These are phyloP conservation scores for Nigrospora oryzae DNA, from an alignment of 2,329 filamentous ascomycete species.

Conservation along the genomic window DNA sequence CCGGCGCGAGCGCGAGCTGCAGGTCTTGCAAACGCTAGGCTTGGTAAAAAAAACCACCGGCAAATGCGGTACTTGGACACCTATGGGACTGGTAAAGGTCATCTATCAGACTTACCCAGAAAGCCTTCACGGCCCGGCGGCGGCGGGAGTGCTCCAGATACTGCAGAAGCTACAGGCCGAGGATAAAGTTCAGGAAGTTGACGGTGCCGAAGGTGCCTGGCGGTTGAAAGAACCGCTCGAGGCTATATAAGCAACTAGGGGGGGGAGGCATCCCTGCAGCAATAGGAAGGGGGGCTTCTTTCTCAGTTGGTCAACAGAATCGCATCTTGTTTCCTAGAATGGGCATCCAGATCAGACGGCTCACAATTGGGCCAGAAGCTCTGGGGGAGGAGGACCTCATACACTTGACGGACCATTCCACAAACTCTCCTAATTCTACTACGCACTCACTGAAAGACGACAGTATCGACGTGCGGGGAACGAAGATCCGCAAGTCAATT, in stretches of 20 bases:
- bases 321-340: too few species aligned
- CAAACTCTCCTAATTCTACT: too few species aligned
- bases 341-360: too few species aligned
- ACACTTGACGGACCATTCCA: too few species aligned
- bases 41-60: slow-evolving; percentile 18
- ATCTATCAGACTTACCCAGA: slow-evolving; percentile 78
- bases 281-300: too few species aligned
- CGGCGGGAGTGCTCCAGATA: slow-evolving; percentile 69
- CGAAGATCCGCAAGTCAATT: too few species aligned
- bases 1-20: slow-evolving; percentile 68
- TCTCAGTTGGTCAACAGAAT: too few species aligned
- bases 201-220: slow-evolving; percentile 32
- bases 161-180: slow-evolving; percentile 71
- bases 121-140: slow-evolving; percentile 66
- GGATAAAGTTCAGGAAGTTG: slow-evolving; percentile 46
- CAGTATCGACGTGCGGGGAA: too few species aligned
- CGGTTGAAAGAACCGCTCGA: slow-evolving; percentile 30
- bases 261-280: too few species aligned
- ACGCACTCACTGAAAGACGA: too few species aligned
- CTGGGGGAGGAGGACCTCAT: too few species aligned
- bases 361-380: too few species aligned
- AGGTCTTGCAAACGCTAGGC: slow-evolving; percentile 60
- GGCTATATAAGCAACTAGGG: slow-evolving; percentile 20
- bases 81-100: slow-evolving; percentile 76
- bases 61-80: slow-evolving; percentile 41